Base-by-base conservation (phyloP, 2,329 filamentous ascomycete species). In the Cladosporium phlei region DNA sequence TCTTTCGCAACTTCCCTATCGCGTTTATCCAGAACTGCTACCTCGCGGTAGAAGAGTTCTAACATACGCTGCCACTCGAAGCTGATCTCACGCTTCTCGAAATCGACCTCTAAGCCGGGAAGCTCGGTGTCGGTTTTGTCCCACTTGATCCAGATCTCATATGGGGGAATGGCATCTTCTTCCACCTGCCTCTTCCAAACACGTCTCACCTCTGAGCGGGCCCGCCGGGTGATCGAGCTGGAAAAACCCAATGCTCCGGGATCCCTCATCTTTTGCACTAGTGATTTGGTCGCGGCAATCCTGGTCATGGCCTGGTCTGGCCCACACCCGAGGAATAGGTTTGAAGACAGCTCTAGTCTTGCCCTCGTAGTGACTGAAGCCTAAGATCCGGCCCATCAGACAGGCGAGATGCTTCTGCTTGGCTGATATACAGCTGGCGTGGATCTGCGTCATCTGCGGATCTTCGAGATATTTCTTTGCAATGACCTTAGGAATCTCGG, bases 1-100 rank as follows among this genome's bases (percentile, higher is more conserved):
- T n/a, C n/a, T n/a, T n/a, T n/a, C n/a, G n/a, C n/a, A n/a, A n/a
- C n/a, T n/a, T n/a, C n/a, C n/a, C n/a, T n/a, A n/a, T n/a, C n/a
- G n/a, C n/a, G n/a, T n/a, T n/a, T n/a, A n/a, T n/a, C n/a, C n/a
- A 56, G 24, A 53, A 55, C 4, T 52, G 44, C 10, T 54, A 64
- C 12, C 27, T 29, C 27, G 11, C 12, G 27, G 11, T n/a, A 29
- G 11, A n/a, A 29, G 4, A 5, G 27, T 6, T 11, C 5, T 5
- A n/a, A 29, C 27, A 29, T 29, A 10, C 27, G 7, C 27, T 29
- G 11, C 27, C 27, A 29, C 27, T 29, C 27, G 11, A 29, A 29
- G 5, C 27, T 29, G 7, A 29, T 10, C 7, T 29, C 27, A 6
- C 27, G 9, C 9, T n/a, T 29, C 3, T 29, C 14, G 7, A 2